phyloP scores from a whole-genome alignment of 345 rosid species.

The Murraya paniculata region DNA sequence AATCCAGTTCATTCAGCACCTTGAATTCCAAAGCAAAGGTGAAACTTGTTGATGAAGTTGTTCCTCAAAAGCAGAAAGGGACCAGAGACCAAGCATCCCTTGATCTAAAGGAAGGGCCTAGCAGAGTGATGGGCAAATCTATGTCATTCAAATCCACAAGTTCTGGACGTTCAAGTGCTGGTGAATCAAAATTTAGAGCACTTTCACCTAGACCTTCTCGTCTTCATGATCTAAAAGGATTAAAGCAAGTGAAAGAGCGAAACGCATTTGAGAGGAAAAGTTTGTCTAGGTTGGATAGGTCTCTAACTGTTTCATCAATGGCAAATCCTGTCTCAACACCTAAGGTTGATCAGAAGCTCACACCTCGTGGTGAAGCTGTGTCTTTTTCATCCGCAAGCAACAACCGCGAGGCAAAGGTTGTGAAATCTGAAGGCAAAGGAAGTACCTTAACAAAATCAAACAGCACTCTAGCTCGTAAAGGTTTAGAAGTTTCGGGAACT shows the following conservation, averaged over 20 bases:
- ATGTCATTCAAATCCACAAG: slow-evolving; percentile 62
- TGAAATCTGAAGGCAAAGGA: slow-evolving; percentile 58
- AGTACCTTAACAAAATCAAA: slow-evolving; percentile 51
- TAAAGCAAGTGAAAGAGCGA: slow-evolving; percentile 57
- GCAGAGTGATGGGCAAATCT: slow-evolving; percentile 60
- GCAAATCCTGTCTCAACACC: slow-evolving; percentile 36
- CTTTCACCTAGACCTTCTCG: slow-evolving; percentile 46
- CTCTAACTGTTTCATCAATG: slow-evolving; percentile 20
- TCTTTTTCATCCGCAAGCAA: slow-evolving; percentile 39
- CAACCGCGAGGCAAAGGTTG: slow-evolving; percentile 50
- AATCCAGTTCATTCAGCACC: slow-evolving; percentile 73
- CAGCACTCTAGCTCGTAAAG: slow-evolving; percentile 47
- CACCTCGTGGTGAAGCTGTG: slow-evolving; percentile 46
- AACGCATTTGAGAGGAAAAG: slow-evolving; percentile 44
- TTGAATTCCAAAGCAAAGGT: slow-evolving; percentile 57
- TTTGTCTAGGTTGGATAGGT: slow-evolving; percentile 36
- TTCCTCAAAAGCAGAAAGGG: slow-evolving; percentile 55
- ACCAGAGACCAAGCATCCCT: slow-evolving; percentile 39
- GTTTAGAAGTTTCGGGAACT: slow-evolving; percentile 37
- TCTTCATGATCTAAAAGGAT: slow-evolving; percentile 52
- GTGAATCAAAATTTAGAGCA: slow-evolving; percentile 57
- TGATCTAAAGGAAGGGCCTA: slow-evolving; percentile 53
- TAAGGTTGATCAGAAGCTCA: slow-evolving; percentile 55
- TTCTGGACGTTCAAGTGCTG: slow-evolving; percentile 41
- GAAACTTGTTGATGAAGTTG: slow-evolving; percentile 60